These are phyloP conservation scores for Skeletonema grethae DNA, from an alignment of 108 stramenopile species.

Conservation along the genomic window DNA sequence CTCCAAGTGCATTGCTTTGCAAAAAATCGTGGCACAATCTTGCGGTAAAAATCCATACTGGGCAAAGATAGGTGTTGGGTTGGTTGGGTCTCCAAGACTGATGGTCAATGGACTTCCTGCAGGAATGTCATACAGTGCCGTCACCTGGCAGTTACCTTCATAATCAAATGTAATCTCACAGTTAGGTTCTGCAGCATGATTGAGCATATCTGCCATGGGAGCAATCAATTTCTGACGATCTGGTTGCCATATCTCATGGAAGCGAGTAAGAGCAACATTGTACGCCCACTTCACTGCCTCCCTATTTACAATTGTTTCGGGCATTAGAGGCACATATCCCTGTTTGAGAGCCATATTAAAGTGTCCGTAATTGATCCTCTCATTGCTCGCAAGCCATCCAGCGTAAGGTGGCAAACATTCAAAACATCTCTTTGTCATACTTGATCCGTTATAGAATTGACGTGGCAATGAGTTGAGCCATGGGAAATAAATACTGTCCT, in stretches of 20 bases:
- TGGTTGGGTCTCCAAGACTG: conserved; percentile 41
- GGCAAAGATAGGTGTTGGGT: conserved; percentile 47
- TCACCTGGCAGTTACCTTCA: conserved; percentile 28
- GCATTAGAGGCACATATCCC: conserved; percentile 33
- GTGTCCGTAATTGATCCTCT: conserved; percentile 28
- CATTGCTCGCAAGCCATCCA: conserved; percentile 18
- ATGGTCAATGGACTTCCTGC: conserved; percentile 38
- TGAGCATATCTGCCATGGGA: conserved; percentile 45
- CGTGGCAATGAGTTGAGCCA: conserved; percentile 44
- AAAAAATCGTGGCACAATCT: conserved; percentile 33
- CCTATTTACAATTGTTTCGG: conserved; percentile 20
- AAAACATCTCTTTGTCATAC: conserved; percentile 42
- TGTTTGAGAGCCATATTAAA: conserved; percentile 25
- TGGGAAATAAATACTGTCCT: conserved; percentile 25
- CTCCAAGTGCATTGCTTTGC: conserved; percentile 42
- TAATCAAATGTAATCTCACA: conserved; percentile 40
- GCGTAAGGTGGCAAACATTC: conserved; percentile 45
- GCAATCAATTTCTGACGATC: conserved; percentile 33
- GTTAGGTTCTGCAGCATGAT: conserved; percentile 33
- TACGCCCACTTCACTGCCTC: conserved; percentile 43
- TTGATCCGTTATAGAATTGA: conserved; percentile 30
- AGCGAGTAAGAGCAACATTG: conserved; percentile 41
- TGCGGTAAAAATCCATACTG: conserved; percentile 38
- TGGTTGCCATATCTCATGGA: conserved; percentile 35
- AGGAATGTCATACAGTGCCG: conserved; percentile 28